These are phyloP conservation scores for Mycena crocata DNA, from an alignment of 768 basidiomycete species.

Conservation along the genomic window DNA sequence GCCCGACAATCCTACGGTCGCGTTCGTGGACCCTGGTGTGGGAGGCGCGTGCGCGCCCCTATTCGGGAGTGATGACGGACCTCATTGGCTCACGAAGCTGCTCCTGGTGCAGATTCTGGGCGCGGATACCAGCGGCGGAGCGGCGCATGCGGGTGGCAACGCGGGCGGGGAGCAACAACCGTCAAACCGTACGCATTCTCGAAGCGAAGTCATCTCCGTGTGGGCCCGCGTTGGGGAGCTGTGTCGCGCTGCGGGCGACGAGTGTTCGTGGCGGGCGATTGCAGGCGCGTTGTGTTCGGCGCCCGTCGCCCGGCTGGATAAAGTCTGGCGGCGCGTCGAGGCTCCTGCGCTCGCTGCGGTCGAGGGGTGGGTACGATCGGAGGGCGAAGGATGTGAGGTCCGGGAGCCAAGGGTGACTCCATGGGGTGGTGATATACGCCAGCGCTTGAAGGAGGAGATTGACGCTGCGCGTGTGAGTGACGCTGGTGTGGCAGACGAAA, in stretches of 20 bases:
- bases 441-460: constrained; percentile 58
- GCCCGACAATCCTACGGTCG: constrained; percentile 65
- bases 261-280: constrained; percentile 84
- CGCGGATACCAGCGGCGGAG: constrained; percentile 58
- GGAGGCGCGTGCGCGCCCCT: constrained; percentile 49
- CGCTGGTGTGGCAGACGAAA: constrained; percentile 54
- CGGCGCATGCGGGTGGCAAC: constrained; percentile 24
- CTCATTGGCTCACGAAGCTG: constrained; percentile 86
- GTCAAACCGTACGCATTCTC: constrained; percentile 65
- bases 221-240: constrained; percentile 83
- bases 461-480: constrained; percentile 51
- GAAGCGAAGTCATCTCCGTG: constrained; percentile 76
- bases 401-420: constrained; percentile 64
- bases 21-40: constrained; percentile 53
- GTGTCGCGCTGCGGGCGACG: constrained; percentile 78
- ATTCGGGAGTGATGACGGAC: constrained; percentile 75
- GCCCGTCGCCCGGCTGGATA: constrained; percentile 81
- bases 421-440: constrained; percentile 75
- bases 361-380: constrained; percentile 74
- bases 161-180: constrained; percentile 4
- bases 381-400: constrained; percentile 47
- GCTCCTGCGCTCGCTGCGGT: constrained; percentile 64
- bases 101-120: constrained; percentile 78
- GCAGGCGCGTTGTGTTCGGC: constrained; percentile 75
- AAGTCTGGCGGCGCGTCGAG: constrained; percentile 85